These are phyloP conservation scores for Clarireedia paspali DNA, from an alignment of 2,329 filamentous ascomycete genomes.

Conservation along the genomic window DNA sequence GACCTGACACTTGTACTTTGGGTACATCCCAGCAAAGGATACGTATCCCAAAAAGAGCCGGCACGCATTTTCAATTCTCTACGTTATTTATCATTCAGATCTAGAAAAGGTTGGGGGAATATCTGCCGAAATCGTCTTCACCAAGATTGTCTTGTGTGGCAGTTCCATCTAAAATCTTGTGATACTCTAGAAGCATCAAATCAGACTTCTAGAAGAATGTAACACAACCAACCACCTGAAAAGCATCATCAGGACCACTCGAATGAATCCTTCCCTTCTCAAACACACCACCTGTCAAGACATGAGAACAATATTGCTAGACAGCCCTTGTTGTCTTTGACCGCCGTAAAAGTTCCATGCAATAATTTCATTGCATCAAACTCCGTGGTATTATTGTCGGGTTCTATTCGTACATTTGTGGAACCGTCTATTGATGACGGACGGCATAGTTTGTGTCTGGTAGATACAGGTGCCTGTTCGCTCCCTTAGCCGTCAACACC, in stretches of 20 bases:
- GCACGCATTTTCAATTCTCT: too few relatives aligned
- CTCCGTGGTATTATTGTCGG: slow-evolving; percentile 26
- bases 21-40: too few relatives aligned
- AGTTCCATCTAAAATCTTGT: background rate
- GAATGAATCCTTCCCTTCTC: background rate
- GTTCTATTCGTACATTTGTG: slow-evolving; percentile 28
- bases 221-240: background rate
- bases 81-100: too few relatives aligned
- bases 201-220: slow-evolving; percentile 1
- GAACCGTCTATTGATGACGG: slow-evolving; percentile 42
- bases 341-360: slow-evolving; percentile 13
- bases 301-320: background rate
- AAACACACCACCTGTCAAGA: slow-evolving; percentile 17
- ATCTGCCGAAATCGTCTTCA: too few relatives aligned
- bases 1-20: too few relatives aligned
- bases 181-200: background rate
- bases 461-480: slow-evolving; percentile 88
- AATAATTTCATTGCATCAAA: slow-evolving; percentile 8
- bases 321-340: slow-evolving; percentile 5
- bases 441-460: slow-evolving; percentile 75
- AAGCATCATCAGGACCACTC: background rate
- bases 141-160: too few relatives aligned
- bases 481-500: slow-evolving; percentile 82
- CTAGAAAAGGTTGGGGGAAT: too few relatives aligned
- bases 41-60: too few relatives aligned